phyloP scores from a whole-genome alignment of 768 basidiomycete species.

The Lentinus tigrinus region DNA sequence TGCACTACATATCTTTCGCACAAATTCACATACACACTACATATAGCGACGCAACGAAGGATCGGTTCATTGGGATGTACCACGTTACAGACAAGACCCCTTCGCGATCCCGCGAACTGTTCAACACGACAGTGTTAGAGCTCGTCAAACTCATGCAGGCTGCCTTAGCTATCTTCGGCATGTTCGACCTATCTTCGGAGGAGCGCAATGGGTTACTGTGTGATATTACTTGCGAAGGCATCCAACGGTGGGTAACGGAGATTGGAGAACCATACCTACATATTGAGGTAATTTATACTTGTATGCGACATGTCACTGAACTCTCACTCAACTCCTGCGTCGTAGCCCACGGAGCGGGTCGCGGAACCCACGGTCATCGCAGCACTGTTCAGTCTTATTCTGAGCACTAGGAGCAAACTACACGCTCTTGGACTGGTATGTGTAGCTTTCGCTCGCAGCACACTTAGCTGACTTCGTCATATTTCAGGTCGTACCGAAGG shows the following conservation, averaged over 20 bases:
- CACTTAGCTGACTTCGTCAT: neutral
- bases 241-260: conserved; percentile 64
- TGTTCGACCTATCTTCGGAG: conserved; percentile 44
- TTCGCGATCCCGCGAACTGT: conserved; percentile 35
- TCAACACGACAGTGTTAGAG: conserved; percentile 69
- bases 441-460: neutral
- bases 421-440: conserved; percentile 46
- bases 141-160: conserved; percentile 75
- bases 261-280: conserved; percentile 62
- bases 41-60: conserved; percentile 71
- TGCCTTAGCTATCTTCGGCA: conserved; percentile 67
- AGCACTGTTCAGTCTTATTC: conserved; percentile 66
- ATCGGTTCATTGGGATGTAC: conserved; percentile 74
- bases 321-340: neutral
- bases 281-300: conserved; percentile 48
- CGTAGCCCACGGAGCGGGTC: conserved; percentile 66
- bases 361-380: conserved; percentile 73
- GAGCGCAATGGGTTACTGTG: conserved; percentile 69
- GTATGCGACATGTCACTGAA: neutral
- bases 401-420: conserved; percentile 69
- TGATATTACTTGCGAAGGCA: conserved; percentile 71
- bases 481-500: conserved; percentile 53
- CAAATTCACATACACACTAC: conserved; percentile 5
- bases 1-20: neutral
- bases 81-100: conserved; percentile 47